Percentiles rank a stretch among this genome's conserved stretches.
phyloP scores from a whole-genome alignment of 371 early-diverging fungal genomes.

The Chytridium lagenaria region DNA sequence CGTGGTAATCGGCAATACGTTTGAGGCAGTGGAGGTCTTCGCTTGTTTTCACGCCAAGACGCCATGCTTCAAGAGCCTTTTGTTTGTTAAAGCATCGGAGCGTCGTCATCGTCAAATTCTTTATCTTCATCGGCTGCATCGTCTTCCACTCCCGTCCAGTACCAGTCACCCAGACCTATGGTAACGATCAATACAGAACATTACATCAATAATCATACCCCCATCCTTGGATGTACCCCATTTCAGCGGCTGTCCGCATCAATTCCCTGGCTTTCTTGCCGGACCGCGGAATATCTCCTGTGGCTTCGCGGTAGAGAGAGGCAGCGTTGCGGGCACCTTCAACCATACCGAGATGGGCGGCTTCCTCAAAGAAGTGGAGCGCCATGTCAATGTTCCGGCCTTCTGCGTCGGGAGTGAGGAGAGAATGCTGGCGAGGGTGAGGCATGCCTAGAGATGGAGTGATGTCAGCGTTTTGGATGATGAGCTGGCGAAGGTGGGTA shows the following conservation, averaged over 20 bases:
- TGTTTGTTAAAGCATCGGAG: neutral
- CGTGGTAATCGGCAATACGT: neutral
- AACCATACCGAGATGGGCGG: neutral
- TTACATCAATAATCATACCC: neutral
- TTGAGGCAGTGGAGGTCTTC: slow-evolving; percentile 12
- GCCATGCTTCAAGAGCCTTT: slow-evolving; percentile 8
- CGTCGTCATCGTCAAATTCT: slow-evolving; percentile 1
- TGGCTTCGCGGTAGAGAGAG: neutral
- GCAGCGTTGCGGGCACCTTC: neutral
- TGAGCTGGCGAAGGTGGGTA: no score
- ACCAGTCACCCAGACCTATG: slow-evolving; percentile 12
- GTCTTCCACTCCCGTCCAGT: neutral
- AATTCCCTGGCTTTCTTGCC: slow-evolving; percentile 9
- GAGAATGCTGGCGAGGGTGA: neutral
- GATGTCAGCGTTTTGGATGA: neutral
- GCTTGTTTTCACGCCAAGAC: neutral
- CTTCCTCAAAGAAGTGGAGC: slow-evolving; percentile 4
- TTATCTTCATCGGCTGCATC: neutral
- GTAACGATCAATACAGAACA: neutral
- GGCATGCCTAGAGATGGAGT: neutral
- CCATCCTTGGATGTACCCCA: neutral
- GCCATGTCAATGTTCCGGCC: neutral
- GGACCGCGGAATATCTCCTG: neutral
- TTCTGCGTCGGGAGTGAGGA: neutral
- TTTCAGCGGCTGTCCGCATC: slow-evolving; percentile 7